A percentile compares a stretch with the other conserved stretches of the same genome.
These are phyloP conservation scores for Apiotrichum mycotoxinovorans DNA, from an alignment of 1,284 basidiomycete genomes.

Conservation along the genomic window DNA sequence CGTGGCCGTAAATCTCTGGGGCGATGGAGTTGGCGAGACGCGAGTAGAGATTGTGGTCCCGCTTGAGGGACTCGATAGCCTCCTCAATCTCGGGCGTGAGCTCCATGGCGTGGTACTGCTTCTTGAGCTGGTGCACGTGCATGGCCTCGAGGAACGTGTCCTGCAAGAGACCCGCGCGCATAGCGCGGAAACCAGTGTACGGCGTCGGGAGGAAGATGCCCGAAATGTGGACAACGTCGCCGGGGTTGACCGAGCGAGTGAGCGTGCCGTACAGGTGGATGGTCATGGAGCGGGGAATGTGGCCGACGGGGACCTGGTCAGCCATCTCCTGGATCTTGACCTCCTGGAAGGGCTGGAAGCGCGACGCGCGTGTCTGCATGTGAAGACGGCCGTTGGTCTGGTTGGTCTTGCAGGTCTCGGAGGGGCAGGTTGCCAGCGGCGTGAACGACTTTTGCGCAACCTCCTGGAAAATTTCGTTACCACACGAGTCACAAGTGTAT, in stretches of 20 bases:
- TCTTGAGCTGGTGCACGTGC: constrained; percentile 89
- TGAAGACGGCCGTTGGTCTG: constrained; percentile 85
- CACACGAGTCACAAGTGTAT: constrained; percentile 97
- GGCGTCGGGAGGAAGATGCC: constrained; percentile 87
- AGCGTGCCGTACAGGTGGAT: constrained; percentile 87
- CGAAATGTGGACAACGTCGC: constrained; percentile 89
- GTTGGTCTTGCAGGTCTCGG: constrained; percentile 79
- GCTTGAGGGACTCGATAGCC: constrained; percentile 66
- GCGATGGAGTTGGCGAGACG: constrained; percentile 66
- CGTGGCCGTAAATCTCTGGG: constrained; percentile 97
- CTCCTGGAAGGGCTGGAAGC: constrained; percentile 98
- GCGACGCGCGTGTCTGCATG: constrained; percentile 96
- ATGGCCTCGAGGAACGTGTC: constrained; percentile 96
- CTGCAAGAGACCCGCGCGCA: constrained; percentile 90
- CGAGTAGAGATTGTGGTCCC: constrained; percentile 76
- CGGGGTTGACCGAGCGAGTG: constrained; percentile 88
- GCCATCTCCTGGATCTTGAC: constrained; percentile 99
- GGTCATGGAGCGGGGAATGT: constrained; percentile 98
- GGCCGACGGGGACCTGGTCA: constrained; percentile 98
- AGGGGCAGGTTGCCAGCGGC: constrained; percentile 83
- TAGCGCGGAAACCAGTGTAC: constrained; percentile 80
- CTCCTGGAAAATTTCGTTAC: constrained; percentile 97
- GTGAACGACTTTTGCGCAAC: constrained; percentile 90
- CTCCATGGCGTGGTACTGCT: constrained; percentile 94
- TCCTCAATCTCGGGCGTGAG: constrained; percentile 77